Percentiles rank a stretch among this genome's conserved stretches.
phyloP scores from a whole-genome alignment of 495 filamentous ascomycete genomes.

The Geoglossum glabrum region DNA sequence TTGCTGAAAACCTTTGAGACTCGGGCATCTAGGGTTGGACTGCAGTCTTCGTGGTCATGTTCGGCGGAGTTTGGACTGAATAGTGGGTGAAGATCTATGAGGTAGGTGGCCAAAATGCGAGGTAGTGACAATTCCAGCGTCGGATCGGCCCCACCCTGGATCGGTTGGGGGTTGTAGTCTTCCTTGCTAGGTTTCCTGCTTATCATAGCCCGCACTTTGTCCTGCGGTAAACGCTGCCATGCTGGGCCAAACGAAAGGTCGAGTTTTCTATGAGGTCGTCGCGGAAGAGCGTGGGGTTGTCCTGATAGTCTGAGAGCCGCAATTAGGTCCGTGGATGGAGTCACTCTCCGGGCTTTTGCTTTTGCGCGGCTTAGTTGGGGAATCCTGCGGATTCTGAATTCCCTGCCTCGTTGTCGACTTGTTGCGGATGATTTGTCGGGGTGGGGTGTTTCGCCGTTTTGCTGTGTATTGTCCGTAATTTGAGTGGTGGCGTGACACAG shows the following conservation, averaged over 20 bases:
- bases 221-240: not conserved
- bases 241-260: not conserved
- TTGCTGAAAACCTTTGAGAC: slow-evolving; percentile 21
- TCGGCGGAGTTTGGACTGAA: not conserved
- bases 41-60: not conserved
- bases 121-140: not conserved
- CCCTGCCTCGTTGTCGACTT: not conserved
- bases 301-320: not conserved
- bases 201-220: not conserved
- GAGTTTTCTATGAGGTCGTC: not conserved
- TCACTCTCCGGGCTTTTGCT: not conserved
- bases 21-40: not conserved
- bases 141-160: not conserved
- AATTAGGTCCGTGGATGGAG: not conserved
- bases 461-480: not conserved
- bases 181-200: not conserved
- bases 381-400: not conserved
- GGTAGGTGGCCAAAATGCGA: not conserved
- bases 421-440: not conserved
- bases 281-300: not conserved
- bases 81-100: not conserved
- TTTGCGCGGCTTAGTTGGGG: not conserved
- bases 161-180: not conserved
- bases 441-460: not conserved
- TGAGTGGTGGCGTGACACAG: not conserved